These are phyloP conservation scores for Bretziella fagacearum DNA, from an alignment of 2,329 filamentous ascomycete genomes.

Conservation along the genomic window DNA sequence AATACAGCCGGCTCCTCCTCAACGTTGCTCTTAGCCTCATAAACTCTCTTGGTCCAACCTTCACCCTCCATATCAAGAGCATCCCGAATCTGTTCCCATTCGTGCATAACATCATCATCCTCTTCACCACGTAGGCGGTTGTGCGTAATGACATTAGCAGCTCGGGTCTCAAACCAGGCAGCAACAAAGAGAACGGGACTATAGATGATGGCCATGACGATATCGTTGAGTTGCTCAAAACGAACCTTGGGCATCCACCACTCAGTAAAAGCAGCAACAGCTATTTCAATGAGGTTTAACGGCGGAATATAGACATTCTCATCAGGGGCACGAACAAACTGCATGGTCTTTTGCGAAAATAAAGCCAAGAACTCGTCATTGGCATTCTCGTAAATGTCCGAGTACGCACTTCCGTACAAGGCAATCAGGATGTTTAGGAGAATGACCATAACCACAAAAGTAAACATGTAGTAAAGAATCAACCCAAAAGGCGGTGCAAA, in stretches of 20 bases:
- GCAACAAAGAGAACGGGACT: slow-evolving; percentile 66
- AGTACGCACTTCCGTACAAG: slow-evolving; percentile 90
- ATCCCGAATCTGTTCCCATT: slow-evolving; percentile 73
- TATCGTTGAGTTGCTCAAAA: slow-evolving; percentile 75
- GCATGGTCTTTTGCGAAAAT: slow-evolving; percentile 87
- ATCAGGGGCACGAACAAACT: slow-evolving; percentile 89
- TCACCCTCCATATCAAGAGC: slow-evolving; percentile 66
- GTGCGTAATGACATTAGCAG: slow-evolving; percentile 46
- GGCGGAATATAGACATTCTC: slow-evolving; percentile 97
- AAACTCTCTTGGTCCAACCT: slow-evolving; percentile 70
- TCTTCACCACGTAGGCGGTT: slow-evolving; percentile 70
- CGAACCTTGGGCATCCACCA: slow-evolving; percentile 72
- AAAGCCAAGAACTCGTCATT: slow-evolving; percentile 91
- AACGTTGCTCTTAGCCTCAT: slow-evolving; percentile 61
- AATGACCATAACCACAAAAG: slow-evolving; percentile 87
- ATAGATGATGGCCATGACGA: slow-evolving; percentile 75
- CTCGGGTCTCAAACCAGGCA: slow-evolving; percentile 51
- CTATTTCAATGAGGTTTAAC: slow-evolving; percentile 82
- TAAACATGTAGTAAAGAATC: slow-evolving; percentile 93
- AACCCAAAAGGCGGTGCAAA: slow-evolving; percentile 89
- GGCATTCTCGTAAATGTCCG: slow-evolving; percentile 84
- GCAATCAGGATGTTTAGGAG: slow-evolving; percentile 93
- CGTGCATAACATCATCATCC: slow-evolving; percentile 75
- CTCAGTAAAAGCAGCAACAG: slow-evolving; percentile 64
- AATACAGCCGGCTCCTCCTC: slow-evolving; percentile 60